Evolutionary conservation across 1,284 basidiomycete genomes (phyloP).

Genomic region (Pascua sp.): DNA sequence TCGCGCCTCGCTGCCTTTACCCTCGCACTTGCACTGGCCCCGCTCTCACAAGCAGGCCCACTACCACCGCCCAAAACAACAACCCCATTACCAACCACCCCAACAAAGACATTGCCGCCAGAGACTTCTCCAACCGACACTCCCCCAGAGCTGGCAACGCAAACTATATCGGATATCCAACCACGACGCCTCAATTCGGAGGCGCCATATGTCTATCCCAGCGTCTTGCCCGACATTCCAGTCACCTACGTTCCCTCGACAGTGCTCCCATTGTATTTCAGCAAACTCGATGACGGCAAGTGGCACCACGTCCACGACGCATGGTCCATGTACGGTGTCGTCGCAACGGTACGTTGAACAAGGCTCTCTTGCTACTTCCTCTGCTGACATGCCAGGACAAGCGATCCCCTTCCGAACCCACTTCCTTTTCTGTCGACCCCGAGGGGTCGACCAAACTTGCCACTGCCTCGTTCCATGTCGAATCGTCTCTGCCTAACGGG

Average conservation of each 20-base stretch:
- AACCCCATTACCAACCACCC: neutral
- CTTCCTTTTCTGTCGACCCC: neutral
- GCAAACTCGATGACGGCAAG: conserved; percentile 24
- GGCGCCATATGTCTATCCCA: no score
- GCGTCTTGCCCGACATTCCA: neutral
- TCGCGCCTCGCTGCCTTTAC: conserved; percentile 4
- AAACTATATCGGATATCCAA: neutral
- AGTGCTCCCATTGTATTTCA: conserved; percentile 33
- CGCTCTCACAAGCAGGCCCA: neutral
- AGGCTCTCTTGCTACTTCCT: neutral
- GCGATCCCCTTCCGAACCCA: neutral
- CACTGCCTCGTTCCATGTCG: no score
- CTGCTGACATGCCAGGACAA: neutral
- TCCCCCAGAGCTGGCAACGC: no score
- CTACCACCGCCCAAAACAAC: neutral
- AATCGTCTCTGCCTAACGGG: conserved; percentile 6
- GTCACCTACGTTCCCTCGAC: conserved; percentile 9
- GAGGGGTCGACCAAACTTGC: no score
- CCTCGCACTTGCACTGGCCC: conserved; percentile 1
- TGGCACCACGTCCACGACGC: conserved; percentile 30
- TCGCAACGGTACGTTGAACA: conserved; percentile 13
- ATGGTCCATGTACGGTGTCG: conserved; percentile 37
- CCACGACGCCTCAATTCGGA: neutral
- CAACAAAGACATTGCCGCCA: neutral
- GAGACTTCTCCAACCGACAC: neutral